Percentiles rank a stretch among this genome's conserved stretches.
phyloP scores from a whole-genome alignment of 768 basidiomycete species.

The Auriscalpium orientale region DNA sequence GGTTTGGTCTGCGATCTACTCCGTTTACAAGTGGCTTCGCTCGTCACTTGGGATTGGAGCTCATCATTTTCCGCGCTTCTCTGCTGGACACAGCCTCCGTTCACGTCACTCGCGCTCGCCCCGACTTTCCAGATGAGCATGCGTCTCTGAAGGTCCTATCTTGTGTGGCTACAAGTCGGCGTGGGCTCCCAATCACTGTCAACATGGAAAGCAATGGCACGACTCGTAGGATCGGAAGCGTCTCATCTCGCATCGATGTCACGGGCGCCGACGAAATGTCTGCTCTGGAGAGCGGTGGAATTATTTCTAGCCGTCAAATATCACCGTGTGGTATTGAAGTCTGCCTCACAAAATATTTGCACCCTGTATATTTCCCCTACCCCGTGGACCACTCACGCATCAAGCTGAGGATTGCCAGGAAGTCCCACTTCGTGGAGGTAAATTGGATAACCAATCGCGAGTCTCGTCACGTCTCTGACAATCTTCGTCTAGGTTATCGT shows the following conservation, averaged over 20 bases:
- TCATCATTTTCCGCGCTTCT: too few relatives aligned
- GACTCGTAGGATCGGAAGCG: too few relatives aligned
- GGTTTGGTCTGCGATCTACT: too few relatives aligned
- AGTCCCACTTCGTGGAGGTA: conserved; percentile 42
- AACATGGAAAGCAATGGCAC: neutral
- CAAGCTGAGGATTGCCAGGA: conserved; percentile 44
- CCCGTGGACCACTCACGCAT: conserved; percentile 33
- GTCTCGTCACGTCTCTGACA: neutral
- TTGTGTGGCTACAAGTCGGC: too few relatives aligned
- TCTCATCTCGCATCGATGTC: too few relatives aligned
- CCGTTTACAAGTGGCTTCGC: too few relatives aligned
- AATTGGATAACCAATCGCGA: too few relatives aligned
- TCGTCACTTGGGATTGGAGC: too few relatives aligned
- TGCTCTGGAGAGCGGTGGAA: conserved; percentile 6
- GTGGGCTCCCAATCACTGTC: neutral
- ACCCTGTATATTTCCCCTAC: conserved; percentile 37
- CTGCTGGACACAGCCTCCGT: too few relatives aligned
- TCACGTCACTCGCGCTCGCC: neutral
- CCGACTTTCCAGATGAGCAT: neutral
- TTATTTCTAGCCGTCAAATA: conserved; percentile 15
- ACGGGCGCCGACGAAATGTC: too few relatives aligned
- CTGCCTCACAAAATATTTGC: conserved; percentile 17
- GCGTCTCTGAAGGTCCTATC: neutral
- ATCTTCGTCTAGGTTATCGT: conserved; percentile 26
- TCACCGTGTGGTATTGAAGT: conserved; percentile 29